Conservation (phyloP, 1,139 yeast genomes). For the Pichia sp. region DNA sequence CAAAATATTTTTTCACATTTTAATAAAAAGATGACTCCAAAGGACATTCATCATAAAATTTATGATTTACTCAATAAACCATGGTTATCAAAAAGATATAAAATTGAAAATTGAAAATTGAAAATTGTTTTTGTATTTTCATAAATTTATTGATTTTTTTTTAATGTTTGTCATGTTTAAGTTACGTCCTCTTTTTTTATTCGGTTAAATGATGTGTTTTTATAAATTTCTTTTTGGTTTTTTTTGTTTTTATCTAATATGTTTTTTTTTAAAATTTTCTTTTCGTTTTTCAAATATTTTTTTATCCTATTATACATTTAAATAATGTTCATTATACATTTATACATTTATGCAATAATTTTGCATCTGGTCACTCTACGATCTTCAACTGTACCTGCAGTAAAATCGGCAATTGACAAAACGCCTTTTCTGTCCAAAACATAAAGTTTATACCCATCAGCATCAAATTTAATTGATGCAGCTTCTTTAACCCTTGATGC, state of each 20-base stretch:
- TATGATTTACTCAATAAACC: constrained; percentile 45
- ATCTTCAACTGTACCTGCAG: constrained; percentile 75
- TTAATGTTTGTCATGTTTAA: no score
- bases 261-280: no score
- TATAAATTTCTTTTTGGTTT: background rate
- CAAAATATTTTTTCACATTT: background rate
- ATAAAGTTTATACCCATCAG: constrained; percentile 74
- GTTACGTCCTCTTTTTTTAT: background rate
- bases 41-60: constrained; percentile 41
- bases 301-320: background rate
- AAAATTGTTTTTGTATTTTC: background rate
- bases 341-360: constrained; percentile 36
- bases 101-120: constrained; percentile 12
- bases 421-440: constrained; percentile 77
- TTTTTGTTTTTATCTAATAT: background rate
- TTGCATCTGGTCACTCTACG: constrained; percentile 77
- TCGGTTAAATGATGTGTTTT: background rate
- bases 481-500: constrained; percentile 65
- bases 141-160: background rate
- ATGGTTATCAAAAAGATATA: constrained; percentile 17
- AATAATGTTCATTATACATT: background rate
- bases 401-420: constrained; percentile 75
- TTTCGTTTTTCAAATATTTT: background rate
- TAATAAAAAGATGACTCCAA: constrained; percentile 5
- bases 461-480: constrained; percentile 68